Base-by-base conservation (phyloP, 345 rosid species). In the Citrus australasica region DNA sequence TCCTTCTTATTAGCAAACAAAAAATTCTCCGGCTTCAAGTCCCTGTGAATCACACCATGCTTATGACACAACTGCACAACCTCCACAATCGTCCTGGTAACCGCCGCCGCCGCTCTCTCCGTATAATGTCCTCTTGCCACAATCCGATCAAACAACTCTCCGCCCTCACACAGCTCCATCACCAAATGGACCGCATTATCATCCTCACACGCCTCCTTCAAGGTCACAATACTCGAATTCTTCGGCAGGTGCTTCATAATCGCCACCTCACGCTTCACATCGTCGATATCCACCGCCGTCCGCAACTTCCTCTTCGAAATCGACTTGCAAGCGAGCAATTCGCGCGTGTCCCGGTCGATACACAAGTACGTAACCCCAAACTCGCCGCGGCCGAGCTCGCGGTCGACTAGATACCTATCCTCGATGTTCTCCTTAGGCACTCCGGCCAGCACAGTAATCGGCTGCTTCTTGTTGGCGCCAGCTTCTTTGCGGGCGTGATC, bases 101-200 rank as follows among this genome's bases (percentile, higher is more conserved):
- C 98, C 0, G 94, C 92, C 0, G 99, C 99, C 0, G 99, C 99
- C 0, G 98, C 99, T 60, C 99, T 89, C 89, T 97, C 99, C 1
- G 98, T 91, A 76, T 97, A 97, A 83, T 97, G 99, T 25, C 99
- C 99, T 80, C 99, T 82, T 0, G 99, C 98, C 6, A 97, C 99
- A 78, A 97, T 97, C 92, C 99, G 92, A 89, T 97, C 99, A 79
- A 97, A 97, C 72, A 97, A 89, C 79, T 97, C 99, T 21, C 99
- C 99, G 14, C 99, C 99, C 82, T 97, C 99, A 48, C 99, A 97
- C n/a, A 97, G 84, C 92, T 97, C 99, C 99, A 97, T 97, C 72
- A 95, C 98, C 86, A 95, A 87, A 89, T 97, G 98, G 81, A 97
- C 99, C 14, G 99, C 99, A 83, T 83, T 89, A 69, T 97, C 98